Evolutionary conservation across 257 asterid genomes (phyloP), one percentile per base, ranked within the genome.

Genomic region (Plectranthus barbatus): DNA sequence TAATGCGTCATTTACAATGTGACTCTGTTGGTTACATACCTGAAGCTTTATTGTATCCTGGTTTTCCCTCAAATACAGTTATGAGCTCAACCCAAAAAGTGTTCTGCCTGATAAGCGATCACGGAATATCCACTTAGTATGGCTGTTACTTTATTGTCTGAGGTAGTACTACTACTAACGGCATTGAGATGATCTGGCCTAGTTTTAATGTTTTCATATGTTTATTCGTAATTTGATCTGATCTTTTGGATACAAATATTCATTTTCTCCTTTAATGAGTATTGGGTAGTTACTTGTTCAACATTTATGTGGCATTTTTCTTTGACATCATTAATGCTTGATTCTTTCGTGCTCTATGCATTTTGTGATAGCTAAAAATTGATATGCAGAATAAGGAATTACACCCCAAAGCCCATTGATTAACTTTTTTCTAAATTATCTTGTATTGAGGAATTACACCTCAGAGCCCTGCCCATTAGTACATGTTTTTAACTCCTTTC

Each of bases 401-500:
- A 41, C 3, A 13, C 26, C 61, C 18, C 48, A 15, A 13, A 19
- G 49, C 62, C 4, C 55, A 36, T 58, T 37, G 48, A 26, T 56
- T 17, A 9, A 13, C n/a, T 26, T 47, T 14, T 34, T 49, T 58
- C 33, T n/a, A 49, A 62, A 24, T 21, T 61, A 47, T 4, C 19
- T 17, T 62, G 49, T 44, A 26, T 20, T 14, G 57, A n/a, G n/a
- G n/a, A n/a, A n/a, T n/a, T n/a, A n/a, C n/a, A n/a, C n/a, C n/a
- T n/a, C n/a, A n/a, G n/a, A n/a, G n/a, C n/a, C n/a, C n/a, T n/a
- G n/a, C n/a, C n/a, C n/a, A n/a, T n/a, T n/a, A n/a, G n/a, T n/a
- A n/a, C n/a, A n/a, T 37, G 29, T 41, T 26, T 26, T 26, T 69
- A 29, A 70, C 59, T 60, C 45, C 45, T 42, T 56, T 45, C 33